phyloP scores from a whole-genome alignment of 164 flowering plant genomes.

The Stephania japonica region DNA sequence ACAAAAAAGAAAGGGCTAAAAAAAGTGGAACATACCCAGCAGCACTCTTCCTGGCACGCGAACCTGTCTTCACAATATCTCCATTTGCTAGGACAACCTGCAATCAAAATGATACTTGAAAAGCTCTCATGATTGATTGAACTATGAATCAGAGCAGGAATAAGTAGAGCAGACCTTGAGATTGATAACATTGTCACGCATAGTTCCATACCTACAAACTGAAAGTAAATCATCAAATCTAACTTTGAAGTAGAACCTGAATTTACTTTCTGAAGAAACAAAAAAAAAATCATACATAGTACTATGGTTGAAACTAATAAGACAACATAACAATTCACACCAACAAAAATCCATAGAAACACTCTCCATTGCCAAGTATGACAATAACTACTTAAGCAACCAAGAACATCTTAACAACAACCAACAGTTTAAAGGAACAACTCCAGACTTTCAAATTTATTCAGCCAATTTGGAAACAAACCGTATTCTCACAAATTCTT shows the following conservation, averaged over 20 bases:
- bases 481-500: too few relatives aligned
- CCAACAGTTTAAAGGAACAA: too few relatives aligned
- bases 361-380: too few relatives aligned
- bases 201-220: slow-evolving; percentile 95
- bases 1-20: background rate
- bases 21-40: slow-evolving; percentile 66
- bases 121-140: background rate
- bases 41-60: slow-evolving; percentile 97
- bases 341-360: too few relatives aligned
- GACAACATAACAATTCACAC: too few relatives aligned
- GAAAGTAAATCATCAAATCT: slow-evolving; percentile 33
- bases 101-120: slow-evolving; percentile 13
- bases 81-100: slow-evolving; percentile 92
- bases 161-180: slow-evolving; percentile 62
- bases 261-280: background rate
- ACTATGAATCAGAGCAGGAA: background rate
- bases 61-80: slow-evolving; percentile 87
- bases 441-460: too few relatives aligned
- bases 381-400: too few relatives aligned
- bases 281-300: background rate
- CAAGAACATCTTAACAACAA: too few relatives aligned
- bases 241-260: slow-evolving; percentile 3
- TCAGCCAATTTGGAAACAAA: too few relatives aligned
- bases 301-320: too few relatives aligned
- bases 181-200: slow-evolving; percentile 96